phyloP scores from a whole-genome alignment of 495 filamentous ascomycete genomes.

The Hypoxylon subgilvum region DNA sequence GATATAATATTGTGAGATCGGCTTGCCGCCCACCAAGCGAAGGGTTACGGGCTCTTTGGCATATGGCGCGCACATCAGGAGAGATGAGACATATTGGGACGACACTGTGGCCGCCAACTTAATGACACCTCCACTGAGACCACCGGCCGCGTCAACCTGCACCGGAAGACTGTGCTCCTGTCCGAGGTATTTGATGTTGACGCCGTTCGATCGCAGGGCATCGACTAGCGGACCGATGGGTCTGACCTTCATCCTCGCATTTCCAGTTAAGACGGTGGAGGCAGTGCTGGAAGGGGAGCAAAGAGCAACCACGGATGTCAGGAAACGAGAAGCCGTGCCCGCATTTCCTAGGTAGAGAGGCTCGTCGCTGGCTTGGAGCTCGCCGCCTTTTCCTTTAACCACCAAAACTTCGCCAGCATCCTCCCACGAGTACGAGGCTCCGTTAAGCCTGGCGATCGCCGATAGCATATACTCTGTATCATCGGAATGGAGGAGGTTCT shows the following conservation, averaged over 20 bases:
- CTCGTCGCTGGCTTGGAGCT: constrained; percentile 73
- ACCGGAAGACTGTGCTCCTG: constrained; percentile 81
- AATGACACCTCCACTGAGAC: constrained; percentile 90
- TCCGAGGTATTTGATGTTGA: constrained; percentile 81
- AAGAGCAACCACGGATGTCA: constrained; percentile 89
- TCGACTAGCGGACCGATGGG: constrained; percentile 95
- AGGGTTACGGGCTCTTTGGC: constrained; percentile 92
- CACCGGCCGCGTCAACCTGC: constrained; percentile 78
- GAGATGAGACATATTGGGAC: constrained; percentile 95
- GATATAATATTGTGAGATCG: constrained; percentile 96
- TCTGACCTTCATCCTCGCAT: constrained; percentile 93
- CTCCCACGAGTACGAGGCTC: constrained; percentile 95
- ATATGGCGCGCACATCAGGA: constrained; percentile 96
- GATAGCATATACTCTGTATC: constrained; percentile 97
- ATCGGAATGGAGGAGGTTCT: constrained; percentile 92
- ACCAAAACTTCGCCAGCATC: constrained; percentile 88
- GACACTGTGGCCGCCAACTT: constrained; percentile 92
- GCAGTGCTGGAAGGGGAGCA: constrained; percentile 67
- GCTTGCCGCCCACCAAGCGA: constrained; percentile 88
- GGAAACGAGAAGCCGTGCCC: constrained; percentile 92
- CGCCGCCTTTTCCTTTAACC: constrained; percentile 87
- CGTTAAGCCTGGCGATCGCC: constrained; percentile 79
- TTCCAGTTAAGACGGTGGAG: constrained; percentile 86
- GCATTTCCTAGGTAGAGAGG: constrained; percentile 95
- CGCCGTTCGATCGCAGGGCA: constrained; percentile 82